Evolutionary conservation across 106 monocot species (phyloP), one percentile per base, ranked within the genome.

Genomic region (Allium sativum): DNA sequence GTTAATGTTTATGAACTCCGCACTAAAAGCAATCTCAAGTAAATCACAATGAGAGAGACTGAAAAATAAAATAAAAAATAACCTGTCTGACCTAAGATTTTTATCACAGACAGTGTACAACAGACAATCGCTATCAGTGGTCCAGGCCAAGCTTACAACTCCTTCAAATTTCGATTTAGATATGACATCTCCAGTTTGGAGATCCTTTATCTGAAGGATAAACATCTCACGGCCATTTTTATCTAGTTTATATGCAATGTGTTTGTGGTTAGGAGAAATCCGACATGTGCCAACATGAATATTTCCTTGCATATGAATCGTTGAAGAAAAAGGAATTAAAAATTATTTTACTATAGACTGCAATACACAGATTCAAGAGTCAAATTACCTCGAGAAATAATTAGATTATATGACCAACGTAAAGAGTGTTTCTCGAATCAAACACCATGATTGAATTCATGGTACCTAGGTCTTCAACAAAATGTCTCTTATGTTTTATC

Each of bases 231-330:
- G 66, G 44, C 90, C 95, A 72, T 59, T 68, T 52, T 64, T 77
- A 62, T 96, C 95, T 63, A 96, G 53, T 16, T 90, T 96, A 69
- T 96, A 96, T 62, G 95, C 95, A 72, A 96, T 76, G 53, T 82
- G 84, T 45, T 67, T 84, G 46, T 96, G 95, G 60, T 91, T 58
- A 18, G 87, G 95, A 75, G 90, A 90, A 69, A 96, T 77, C 58
- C 79, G 69, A 70, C 95, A 96, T 31, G 73, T 87, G 46, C 95
- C 90, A 46, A 96, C 80, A 46, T 96, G 84, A 76, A 96, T 90
- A 84, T 96, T 90, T 56, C 90, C 95, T 96, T 12, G 79, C 67
- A 84, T 21, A 45, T 44, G 45, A 66, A 47, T 8, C 12, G 0
- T 17, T 13, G 10, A 47, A 47, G 47, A 47, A 12, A 47, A 47